phyloP scores from a whole-genome alignment of 495 filamentous ascomycete species.

The Penicillium coffeae region DNA sequence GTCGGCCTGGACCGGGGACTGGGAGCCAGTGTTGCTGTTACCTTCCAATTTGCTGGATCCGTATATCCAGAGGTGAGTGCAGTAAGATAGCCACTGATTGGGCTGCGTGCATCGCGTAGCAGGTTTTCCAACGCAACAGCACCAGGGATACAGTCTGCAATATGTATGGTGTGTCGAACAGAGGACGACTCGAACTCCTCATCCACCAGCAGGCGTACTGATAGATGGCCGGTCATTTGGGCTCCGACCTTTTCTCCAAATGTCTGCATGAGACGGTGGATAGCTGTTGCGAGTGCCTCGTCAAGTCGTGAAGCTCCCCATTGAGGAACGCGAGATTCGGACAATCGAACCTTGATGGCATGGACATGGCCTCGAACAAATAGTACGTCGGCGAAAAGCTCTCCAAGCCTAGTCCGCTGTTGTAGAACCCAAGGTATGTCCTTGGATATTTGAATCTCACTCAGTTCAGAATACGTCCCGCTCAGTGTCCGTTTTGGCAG shows the following conservation, averaged over 20 bases:
- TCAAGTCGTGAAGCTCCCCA: conserved; percentile 54
- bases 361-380: conserved; percentile 56
- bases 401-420: conserved; percentile 57
- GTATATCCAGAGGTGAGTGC: conserved; percentile 23
- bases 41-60: conserved; percentile 6
- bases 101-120: conserved; percentile 19
- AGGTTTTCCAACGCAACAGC: conserved; percentile 25
- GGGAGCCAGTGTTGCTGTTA: conserved; percentile 13
- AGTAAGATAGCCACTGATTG: conserved; percentile 34
- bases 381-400: conserved; percentile 68
- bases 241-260: conserved; percentile 48
- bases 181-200: conserved; percentile 36
- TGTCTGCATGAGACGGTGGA: conserved; percentile 56
- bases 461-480: conserved; percentile 53
- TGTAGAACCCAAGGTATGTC: conserved; percentile 64
- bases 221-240: conserved; percentile 64
- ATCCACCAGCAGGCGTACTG: conserved; percentile 61
- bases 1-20: not conserved
- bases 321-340: conserved; percentile 26
- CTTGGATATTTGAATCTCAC: conserved; percentile 50
- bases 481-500: conserved; percentile 52
- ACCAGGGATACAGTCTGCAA: conserved; percentile 36
- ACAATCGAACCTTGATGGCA: conserved; percentile 60
- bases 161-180: conserved; percentile 38
- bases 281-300: conserved; percentile 50